Conservation (phyloP, 2,329 filamentous ascomycete genomes). For the Claviceps sp. region DNA sequence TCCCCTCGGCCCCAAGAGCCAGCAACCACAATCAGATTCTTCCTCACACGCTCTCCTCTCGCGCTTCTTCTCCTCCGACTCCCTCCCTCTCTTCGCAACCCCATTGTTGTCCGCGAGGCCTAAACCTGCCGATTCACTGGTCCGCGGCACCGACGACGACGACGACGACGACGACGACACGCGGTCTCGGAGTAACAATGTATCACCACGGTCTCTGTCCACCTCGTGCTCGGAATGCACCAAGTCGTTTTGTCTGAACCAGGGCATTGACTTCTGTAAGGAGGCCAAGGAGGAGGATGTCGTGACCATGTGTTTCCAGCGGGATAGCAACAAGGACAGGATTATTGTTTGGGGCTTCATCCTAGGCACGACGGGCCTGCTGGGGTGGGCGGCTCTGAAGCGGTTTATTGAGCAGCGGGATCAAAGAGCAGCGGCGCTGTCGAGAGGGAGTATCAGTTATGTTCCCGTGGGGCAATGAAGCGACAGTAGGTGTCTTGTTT, state of each 20-base stretch:
- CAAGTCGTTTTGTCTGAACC: constrained; percentile 47
- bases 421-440: constrained; percentile 16
- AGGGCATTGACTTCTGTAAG: constrained; percentile 49
- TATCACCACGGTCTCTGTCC: constrained; percentile 23
- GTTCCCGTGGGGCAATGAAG: constrained; percentile 8
- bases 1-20: constrained; percentile 33
- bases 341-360: constrained; percentile 54
- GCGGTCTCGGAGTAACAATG: neutral
- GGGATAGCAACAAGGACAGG: constrained; percentile 53
- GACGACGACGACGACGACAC: neutral
- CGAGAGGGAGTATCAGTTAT: constrained; percentile 16
- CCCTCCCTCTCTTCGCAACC: constrained; percentile 9
- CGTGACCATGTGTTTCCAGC: constrained; percentile 50
- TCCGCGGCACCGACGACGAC: neutral
- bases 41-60: constrained; percentile 9
- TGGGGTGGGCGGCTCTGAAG: constrained; percentile 46
- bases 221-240: constrained; percentile 48
- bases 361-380: constrained; percentile 40
- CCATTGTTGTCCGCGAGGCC: constrained; percentile 3
- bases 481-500: neutral
- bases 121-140: neutral
- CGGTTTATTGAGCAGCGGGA: constrained; percentile 30
- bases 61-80: constrained; percentile 9
- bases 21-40: constrained; percentile 17
- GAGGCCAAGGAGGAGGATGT: constrained; percentile 48